Evolutionary conservation across 768 basidiomycete genomes (phyloP).

Genomic region (Boletus rufocinnamomeus): DNA sequence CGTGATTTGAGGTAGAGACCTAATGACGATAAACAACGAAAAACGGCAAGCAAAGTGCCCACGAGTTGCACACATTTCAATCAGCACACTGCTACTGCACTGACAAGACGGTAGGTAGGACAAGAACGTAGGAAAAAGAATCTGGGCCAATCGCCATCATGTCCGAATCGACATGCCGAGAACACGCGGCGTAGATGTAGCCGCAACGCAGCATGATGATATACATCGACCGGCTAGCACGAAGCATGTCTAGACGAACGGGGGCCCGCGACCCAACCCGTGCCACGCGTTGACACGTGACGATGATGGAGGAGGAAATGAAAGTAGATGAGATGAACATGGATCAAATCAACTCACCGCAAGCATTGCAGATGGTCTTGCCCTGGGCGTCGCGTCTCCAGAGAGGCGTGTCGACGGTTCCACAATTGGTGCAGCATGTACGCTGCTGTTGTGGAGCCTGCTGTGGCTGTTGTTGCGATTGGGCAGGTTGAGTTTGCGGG

Average conservation of each 20-base stretch:
- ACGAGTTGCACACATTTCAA: conserved; percentile 43
- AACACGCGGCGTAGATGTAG: conserved; percentile 38
- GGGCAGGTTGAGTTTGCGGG: conserved; percentile 28
- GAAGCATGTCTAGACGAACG: conserved; percentile 29
- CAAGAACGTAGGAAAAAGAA: conserved; percentile 35
- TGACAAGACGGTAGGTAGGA: conserved; percentile 35
- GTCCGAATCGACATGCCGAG: conserved; percentile 36
- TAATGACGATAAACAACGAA: conserved; percentile 42
- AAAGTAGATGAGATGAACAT: conserved; percentile 37
- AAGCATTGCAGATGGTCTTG: conserved; percentile 86
- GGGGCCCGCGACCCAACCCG: conserved; percentile 36
- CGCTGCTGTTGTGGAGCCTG: conserved; percentile 43
- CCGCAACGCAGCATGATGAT: conserved; percentile 37
- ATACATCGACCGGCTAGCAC: conserved; percentile 34
- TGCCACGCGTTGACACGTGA: conserved; percentile 44
- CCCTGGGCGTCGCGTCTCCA: conserved; percentile 84
- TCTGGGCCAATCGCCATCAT: conserved; percentile 38
- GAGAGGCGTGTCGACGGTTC: conserved; percentile 75
- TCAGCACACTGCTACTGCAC: conserved; percentile 40
- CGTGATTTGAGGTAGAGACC: conserved; percentile 86
- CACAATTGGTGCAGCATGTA: conserved; percentile 67
- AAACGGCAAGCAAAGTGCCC: conserved; percentile 35
- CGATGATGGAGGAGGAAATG: conserved; percentile 33
- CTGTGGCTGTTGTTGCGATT: conserved; percentile 26
- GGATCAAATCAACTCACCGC: conserved; percentile 62